Evolutionary conservation across 2,329 filamentous ascomycete genomes (phyloP).

Genomic region (Arthroderma sp.): DNA sequence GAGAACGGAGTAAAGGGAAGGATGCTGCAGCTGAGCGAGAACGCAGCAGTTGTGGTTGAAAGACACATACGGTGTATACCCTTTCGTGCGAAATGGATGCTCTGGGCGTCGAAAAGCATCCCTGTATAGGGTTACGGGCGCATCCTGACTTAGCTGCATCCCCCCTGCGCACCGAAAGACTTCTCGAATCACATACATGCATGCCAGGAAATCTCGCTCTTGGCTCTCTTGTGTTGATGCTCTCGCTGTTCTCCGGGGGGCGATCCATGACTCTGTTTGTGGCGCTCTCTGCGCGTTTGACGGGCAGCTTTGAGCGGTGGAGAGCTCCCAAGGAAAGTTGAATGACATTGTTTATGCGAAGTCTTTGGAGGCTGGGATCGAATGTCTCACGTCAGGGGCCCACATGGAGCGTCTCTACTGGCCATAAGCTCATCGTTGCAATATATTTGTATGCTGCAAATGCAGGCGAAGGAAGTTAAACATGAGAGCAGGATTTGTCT

Average conservation of each 20-base stretch:
- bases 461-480: background rate
- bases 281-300: background rate
- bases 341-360: background rate
- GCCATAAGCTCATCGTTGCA: background rate
- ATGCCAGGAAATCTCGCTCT: background rate
- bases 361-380: background rate
- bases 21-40: too few relatives aligned
- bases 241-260: background rate
- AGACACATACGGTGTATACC: background rate
- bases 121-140: background rate
- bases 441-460: background rate
- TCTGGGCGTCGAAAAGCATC: background rate
- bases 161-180: background rate
- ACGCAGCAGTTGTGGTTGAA: too few relatives aligned
- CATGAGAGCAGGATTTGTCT: background rate
- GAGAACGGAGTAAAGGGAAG: too few relatives aligned
- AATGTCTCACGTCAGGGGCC: background rate
- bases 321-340: background rate
- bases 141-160: background rate
- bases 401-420: background rate
- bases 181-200: background rate
- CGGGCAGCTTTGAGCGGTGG: too few relatives aligned
- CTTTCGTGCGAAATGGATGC: background rate
- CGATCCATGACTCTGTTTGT: background rate
- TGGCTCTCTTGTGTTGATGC: background rate